A percentile compares a stretch with the other conserved stretches of the same genome.
These are phyloP conservation scores for Trametes cinnabarina DNA, from an alignment of 768 basidiomycete species.

Conservation along the genomic window DNA sequence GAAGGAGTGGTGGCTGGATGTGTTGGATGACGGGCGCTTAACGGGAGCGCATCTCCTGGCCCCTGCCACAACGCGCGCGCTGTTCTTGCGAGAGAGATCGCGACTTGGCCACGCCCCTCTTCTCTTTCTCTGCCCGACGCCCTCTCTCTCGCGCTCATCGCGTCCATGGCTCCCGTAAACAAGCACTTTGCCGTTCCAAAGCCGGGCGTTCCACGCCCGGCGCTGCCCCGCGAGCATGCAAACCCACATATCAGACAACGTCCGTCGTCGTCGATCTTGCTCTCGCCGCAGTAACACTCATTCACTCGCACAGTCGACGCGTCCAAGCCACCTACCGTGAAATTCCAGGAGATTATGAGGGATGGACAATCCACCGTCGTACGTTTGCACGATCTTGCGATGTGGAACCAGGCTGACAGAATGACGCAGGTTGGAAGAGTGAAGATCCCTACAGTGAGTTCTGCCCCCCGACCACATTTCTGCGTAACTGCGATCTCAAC, in stretches of 20 bases:
- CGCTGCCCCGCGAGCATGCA: constrained; percentile 20
- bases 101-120: constrained; percentile 18
- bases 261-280: constrained; percentile 22
- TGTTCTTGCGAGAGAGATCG: constrained; percentile 15
- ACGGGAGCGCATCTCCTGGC: background rate
- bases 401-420: constrained; percentile 18
- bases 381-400: constrained; percentile 28
- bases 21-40: constrained; percentile 4
- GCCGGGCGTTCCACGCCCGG: constrained; percentile 18
- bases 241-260: constrained; percentile 29
- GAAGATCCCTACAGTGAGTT: constrained; percentile 83
- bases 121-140: background rate
- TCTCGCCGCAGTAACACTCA: constrained; percentile 39
- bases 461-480: constrained; percentile 6
- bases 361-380: constrained; percentile 87
- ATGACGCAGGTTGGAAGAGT: constrained; percentile 72
- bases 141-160: constrained; percentile 5
- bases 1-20: background rate
- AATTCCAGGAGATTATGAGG: constrained; percentile 88
- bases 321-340: constrained; percentile 64
- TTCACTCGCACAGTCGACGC: constrained; percentile 36
- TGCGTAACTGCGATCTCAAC: constrained; percentile 23
- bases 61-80: constrained; percentile 20
- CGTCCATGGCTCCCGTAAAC: constrained; percentile 15
- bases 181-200: constrained; percentile 19